These are phyloP conservation scores for Blastomyces silverae DNA, from an alignment of 2,329 filamentous ascomycete genomes.

Conservation along the genomic window DNA sequence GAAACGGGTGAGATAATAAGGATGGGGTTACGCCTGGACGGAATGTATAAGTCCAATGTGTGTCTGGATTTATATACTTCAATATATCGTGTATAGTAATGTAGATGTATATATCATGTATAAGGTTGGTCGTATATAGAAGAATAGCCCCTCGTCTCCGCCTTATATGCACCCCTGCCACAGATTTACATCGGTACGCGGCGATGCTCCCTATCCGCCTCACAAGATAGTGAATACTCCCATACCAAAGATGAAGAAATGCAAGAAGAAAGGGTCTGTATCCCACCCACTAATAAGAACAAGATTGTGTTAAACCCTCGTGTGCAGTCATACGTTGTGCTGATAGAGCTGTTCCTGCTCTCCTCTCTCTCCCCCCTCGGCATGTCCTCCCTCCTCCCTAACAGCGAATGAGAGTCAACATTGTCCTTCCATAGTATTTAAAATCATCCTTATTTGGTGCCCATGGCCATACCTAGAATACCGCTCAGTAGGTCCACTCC, in stretches of 20 bases:
- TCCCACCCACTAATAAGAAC: neutral
- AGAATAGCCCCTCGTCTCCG: neutral
- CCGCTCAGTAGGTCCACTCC: neutral
- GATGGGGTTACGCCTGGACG: neutral
- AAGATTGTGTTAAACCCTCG: neutral
- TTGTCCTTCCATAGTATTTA: neutral
- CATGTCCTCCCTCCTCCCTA: neutral
- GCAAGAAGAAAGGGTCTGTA: neutral
- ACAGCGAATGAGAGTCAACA: neutral
- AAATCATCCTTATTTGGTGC: neutral
- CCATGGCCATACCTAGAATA: neutral
- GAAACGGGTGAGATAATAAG: slow-evolving; percentile 13
- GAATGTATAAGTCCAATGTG: too few species aligned
- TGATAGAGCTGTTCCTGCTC: too few species aligned
- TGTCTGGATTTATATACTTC: neutral
- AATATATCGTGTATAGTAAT: slow-evolving; percentile 1
- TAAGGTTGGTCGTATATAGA: neutral
- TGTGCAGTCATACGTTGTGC: too few species aligned
- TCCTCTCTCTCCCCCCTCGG: neutral
- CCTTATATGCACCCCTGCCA: neutral
- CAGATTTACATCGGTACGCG: neutral
- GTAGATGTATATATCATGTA: neutral
- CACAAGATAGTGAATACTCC: neutral
- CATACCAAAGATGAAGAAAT: neutral
- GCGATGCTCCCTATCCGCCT: neutral